Base-by-base conservation (phyloP, 139 green algal species). In the Picochlorum sp. region DNA sequence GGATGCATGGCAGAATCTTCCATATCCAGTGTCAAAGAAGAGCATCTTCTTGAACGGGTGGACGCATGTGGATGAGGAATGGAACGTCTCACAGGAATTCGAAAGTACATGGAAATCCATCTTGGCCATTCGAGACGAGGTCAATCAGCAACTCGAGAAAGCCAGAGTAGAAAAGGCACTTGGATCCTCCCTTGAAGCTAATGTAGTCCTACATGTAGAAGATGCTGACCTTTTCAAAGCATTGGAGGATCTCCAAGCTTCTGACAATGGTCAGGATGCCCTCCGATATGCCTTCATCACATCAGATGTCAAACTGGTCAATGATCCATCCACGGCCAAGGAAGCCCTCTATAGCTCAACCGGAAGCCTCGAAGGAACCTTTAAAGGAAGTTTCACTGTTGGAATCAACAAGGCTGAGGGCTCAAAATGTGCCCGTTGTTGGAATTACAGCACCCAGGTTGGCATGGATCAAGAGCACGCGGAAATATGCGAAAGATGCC, bases 361-460 rank as follows among this genome's bases (percentile, higher is more conserved):
- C 14, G 61, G 64, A 13, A 28, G 56, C 13, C 37, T 74, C 69
- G 61, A 81, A 57, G 71, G 70, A 34, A 59, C 60, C 21, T 63
- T 62, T 4, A 10, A 20, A 26, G 67, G 81, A 4, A 82, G 67
- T 2, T 74, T 97, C 21, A 80, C 70, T 47, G 81, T 96, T 57
- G 91, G 89, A 9, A 83, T 98, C n/a, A 26, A 24, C 1, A 65
- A 72, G 2, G 93, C 93, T 6, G 66, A 69, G 1, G 92, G 93
- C 28, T n/a, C 20, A 47, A 96, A 96, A 69, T 98, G 92, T 77
- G 81, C 74, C 23, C 84, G 94, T 55, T 99, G 94, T 77, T 99
- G 94, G 94, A 96, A 95, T 73, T 98, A 95, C 77, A 87, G 78
- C 45, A n/a, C 54, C 1, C 14, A 44, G 15, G 62, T 72, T 6